Percentiles rank a stretch among this genome's conserved stretches.
These are phyloP conservation scores for Aspergillus vadensis DNA, from an alignment of 2,329 filamentous ascomycete species.

Conservation along the genomic window DNA sequence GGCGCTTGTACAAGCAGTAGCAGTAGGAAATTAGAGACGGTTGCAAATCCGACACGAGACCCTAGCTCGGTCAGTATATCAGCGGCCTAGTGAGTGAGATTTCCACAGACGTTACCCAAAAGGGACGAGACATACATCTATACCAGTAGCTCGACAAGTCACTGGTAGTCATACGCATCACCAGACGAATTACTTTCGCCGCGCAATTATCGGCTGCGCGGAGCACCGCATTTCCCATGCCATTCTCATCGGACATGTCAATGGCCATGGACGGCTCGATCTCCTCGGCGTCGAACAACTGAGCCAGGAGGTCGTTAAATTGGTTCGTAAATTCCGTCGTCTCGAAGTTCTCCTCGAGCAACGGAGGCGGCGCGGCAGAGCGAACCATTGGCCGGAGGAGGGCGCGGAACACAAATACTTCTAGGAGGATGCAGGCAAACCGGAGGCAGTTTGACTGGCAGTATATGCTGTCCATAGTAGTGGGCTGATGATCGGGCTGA, in stretches of 20 bases:
- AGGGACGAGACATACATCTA: conserved; percentile 30
- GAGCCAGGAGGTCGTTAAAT: conserved; percentile 25
- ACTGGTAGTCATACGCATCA: conserved; percentile 27
- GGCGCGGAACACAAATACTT: conserved; percentile 39
- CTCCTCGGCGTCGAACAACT: conserved; percentile 26
- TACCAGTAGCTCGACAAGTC: conserved; percentile 38
- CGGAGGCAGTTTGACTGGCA: conserved; percentile 23
- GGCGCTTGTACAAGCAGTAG: conserved; percentile 36
- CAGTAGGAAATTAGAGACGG: conserved; percentile 38
- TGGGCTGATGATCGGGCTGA: too few relatives aligned
- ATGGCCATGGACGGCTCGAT: conserved; percentile 29
- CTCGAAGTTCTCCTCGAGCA: conserved; percentile 21
- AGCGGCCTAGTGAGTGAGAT: neutral
- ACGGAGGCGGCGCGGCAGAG: conserved; percentile 29
- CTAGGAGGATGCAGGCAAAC: conserved; percentile 40
- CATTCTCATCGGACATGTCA: conserved; percentile 25
- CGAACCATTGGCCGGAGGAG: conserved; percentile 37
- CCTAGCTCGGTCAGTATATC: conserved; percentile 21
- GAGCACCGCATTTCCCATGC: conserved; percentile 30
- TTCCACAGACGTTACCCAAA: neutral
- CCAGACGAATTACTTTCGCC: conserved; percentile 33
- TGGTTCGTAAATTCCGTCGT: conserved; percentile 11
- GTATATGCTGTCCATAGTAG: neutral
- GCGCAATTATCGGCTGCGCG: conserved; percentile 37
- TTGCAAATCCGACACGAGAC: conserved; percentile 38